Evolutionary conservation across 2,329 filamentous ascomycete genomes (phyloP), one percentile per base, ranked within the genome.

Genomic region (Coniochaeta hoffmannii): DNA sequence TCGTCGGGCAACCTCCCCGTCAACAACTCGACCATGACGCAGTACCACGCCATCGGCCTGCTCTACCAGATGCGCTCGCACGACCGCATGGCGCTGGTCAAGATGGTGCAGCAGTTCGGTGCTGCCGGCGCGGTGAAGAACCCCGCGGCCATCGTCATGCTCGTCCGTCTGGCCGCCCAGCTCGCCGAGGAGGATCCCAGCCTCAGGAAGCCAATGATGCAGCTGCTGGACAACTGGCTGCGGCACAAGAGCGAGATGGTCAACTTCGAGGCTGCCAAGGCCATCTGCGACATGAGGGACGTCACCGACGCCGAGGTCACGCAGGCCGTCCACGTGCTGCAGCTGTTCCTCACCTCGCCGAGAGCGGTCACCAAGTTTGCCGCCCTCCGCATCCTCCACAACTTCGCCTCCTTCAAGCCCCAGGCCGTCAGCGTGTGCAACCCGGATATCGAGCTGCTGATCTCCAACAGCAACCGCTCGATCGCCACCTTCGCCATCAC

Each of bases 51-150:
- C 60, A 96, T 99, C 75, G 94, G 94, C 60, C 82, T 99, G 55
- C 76, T 99, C 46, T 99, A 97, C 72, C 93, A 97, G 75, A 97
- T 97, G 90, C 88, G 94, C 67, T 88, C 88, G 66, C 92, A 97
- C 71, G 94, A 99, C 72, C 86, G 94, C 65, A 99, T 99, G 94
- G 92, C 94, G 22, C 76, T 99, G 64, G 93, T 97, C 58, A 99
- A 99, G 82, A 97, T 99, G 94, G 93, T 99, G n/a, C 94, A 99
- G 76, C 94, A 99, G 72, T 97, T 97, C 69, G 91, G 91, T 53
- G 87, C 87, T 54, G 84, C 91, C 15, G 94, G 94, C 57, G 90
- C 90, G 11, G 87, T 97, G 59, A 97, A 97, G 84, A 97, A 89
- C 72, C 91, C 94, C 19, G 90, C 93, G 58, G 94, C 92, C 32